Evolutionary conservation across 2,329 filamentous ascomycete genomes (phyloP).

Genomic region (Aspergillus felis): DNA sequence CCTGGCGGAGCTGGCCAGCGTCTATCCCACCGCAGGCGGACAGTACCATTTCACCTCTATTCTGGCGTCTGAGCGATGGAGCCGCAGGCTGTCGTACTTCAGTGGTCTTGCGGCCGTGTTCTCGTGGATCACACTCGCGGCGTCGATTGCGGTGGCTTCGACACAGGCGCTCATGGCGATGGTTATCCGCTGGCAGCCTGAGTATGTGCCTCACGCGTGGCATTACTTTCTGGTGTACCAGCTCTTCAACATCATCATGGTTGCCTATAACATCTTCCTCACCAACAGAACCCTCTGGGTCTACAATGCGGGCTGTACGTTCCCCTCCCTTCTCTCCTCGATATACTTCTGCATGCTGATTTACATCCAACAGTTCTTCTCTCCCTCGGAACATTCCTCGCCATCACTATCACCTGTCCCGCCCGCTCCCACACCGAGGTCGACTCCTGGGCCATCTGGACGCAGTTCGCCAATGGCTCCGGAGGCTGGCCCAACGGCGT

Average conservation of each 20-base stretch:
- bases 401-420: constrained; percentile 19
- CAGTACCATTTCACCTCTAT: constrained; percentile 29
- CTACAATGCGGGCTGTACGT: constrained; percentile 19
- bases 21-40: constrained; percentile 28
- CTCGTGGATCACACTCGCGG: constrained; percentile 19
- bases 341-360: not conserved
- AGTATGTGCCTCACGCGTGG: constrained; percentile 16
- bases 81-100: constrained; percentile 18
- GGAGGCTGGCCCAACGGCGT: constrained; percentile 21
- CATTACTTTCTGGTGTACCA: constrained; percentile 22
- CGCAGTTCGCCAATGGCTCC: constrained; percentile 17
- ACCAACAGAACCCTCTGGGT: constrained; percentile 22
- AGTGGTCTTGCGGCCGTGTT: constrained; percentile 20
- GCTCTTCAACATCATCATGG: constrained; percentile 12
- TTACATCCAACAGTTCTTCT: constrained; percentile 12
- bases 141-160: constrained; percentile 15
- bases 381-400: constrained; percentile 17
- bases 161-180: constrained; percentile 20
- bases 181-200: constrained; percentile 18
- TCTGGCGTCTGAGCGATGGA: constrained; percentile 21
- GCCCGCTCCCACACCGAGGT: constrained; percentile 10
- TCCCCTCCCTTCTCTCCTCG: not conserved
- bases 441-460: constrained; percentile 15
- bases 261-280: constrained; percentile 17
- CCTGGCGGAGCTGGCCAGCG: constrained; percentile 25